A percentile compares a stretch with the other conserved stretches of the same genome.
Conservation (phyloP, 768 basidiomycete genomes). For the Phaeotremella fagi region DNA sequence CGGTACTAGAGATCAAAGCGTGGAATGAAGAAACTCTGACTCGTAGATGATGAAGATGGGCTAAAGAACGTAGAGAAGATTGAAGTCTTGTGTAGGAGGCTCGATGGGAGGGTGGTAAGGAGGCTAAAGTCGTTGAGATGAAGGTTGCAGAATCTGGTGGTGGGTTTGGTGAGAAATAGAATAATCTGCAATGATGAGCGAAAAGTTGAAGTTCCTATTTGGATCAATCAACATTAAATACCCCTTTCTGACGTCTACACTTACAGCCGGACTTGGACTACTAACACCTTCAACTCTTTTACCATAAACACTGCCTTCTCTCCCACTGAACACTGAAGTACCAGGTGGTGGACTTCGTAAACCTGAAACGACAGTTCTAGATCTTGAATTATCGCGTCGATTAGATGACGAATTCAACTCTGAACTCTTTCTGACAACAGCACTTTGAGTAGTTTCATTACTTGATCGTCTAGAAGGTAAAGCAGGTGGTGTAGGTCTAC, state of each 20-base stretch:
- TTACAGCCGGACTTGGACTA: constrained; percentile 22
- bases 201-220: constrained; percentile 33
- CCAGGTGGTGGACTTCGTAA: background rate
- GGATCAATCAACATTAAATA: background rate
- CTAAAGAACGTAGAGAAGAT: constrained; percentile 76
- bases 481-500: too few relatives aligned
- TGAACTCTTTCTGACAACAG: background rate
- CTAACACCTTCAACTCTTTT: constrained; percentile 16
- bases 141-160: constrained; percentile 37
- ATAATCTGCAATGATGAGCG: constrained; percentile 35
- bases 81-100: constrained; percentile 82
- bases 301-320: constrained; percentile 12
- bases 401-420: background rate
- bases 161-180: constrained; percentile 34
- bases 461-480: background rate
- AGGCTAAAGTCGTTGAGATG: constrained; percentile 77
- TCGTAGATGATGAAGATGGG: constrained; percentile 72
- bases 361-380: background rate
- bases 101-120: constrained; percentile 73
- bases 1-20: constrained; percentile 72
- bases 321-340: constrained; percentile 12
- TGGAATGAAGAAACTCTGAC: constrained; percentile 77
- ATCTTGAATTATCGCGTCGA: background rate
- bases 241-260: background rate
- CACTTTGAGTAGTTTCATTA: background rate